A percentile compares a stretch with the other conserved stretches of the same genome.
Conservation (phyloP, 805 yeast genomes). For the Saturnispora saitoi region DNA sequence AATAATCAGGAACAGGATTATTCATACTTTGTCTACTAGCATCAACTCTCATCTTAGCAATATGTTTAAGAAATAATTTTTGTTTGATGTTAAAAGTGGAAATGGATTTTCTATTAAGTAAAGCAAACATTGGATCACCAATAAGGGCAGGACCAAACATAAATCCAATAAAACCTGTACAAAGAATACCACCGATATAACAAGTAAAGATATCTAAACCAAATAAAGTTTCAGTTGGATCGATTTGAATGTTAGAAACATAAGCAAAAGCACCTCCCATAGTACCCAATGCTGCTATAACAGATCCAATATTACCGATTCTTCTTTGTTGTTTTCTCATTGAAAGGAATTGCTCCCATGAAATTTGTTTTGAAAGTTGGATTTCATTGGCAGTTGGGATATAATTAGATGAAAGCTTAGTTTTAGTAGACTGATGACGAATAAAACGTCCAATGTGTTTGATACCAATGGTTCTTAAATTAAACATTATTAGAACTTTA, state of each 20-base stretch:
- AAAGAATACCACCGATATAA: slow-evolving; percentile 61
- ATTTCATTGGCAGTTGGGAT: slow-evolving; percentile 20
- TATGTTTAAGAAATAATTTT: slow-evolving; percentile 61
- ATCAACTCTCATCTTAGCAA: slow-evolving; percentile 77
- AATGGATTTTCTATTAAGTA: slow-evolving; percentile 40
- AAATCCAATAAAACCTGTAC: slow-evolving; percentile 71
- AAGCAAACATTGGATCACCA: slow-evolving; percentile 62
- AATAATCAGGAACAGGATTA: slow-evolving; percentile 97
- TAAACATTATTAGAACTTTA: background rate
- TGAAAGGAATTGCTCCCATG: slow-evolving; percentile 76
- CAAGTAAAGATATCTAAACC: slow-evolving; percentile 89
- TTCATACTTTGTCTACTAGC: slow-evolving; percentile 83
- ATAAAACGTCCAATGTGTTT: background rate
- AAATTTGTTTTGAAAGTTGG: slow-evolving; percentile 27
- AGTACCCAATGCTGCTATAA: slow-evolving; percentile 58
- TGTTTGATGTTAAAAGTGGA: slow-evolving; percentile 51
- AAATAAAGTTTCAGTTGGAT: slow-evolving; percentile 78
- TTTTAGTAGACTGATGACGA: slow-evolving; percentile 2
- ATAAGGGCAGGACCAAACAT: slow-evolving; percentile 68
- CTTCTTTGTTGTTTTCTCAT: slow-evolving; percentile 70
- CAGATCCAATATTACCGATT: slow-evolving; percentile 59
- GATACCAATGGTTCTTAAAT: slow-evolving; percentile 1
- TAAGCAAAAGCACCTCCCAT: slow-evolving; percentile 63
- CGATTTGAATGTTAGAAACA: slow-evolving; percentile 75
- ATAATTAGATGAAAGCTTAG: background rate